Conservation (phyloP, 148 eudicot species). For the Rhododendron ferrugineum region DNA sequence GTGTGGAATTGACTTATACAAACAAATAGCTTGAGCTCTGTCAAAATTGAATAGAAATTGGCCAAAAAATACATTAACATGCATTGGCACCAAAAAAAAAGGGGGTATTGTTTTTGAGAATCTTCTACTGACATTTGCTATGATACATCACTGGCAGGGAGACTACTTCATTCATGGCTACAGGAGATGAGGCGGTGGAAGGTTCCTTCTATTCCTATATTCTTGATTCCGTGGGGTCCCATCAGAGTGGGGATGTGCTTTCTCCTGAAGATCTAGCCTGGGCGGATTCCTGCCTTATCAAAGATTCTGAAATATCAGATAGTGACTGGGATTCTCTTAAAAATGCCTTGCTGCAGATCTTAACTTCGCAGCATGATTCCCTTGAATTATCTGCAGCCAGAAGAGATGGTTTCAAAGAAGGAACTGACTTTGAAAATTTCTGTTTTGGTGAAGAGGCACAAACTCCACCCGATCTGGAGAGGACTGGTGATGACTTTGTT, state of each 20-base stretch:
- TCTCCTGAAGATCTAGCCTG: conserved; percentile 58
- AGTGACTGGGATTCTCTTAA: conserved; percentile 43
- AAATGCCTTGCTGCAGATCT: conserved; percentile 43
- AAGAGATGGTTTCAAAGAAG: conserved; percentile 12
- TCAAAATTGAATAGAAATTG: neutral
- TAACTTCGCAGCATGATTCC: conserved; percentile 25
- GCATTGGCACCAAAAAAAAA: neutral
- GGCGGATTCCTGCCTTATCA: conserved; percentile 65
- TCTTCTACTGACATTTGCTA: neutral
- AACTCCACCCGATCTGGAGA: conserved; percentile 7
- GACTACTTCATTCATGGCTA: conserved; percentile 18
- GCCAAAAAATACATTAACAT: neutral
- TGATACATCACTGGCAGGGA: neutral
- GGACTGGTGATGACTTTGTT: conserved; percentile 22
- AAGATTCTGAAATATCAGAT: conserved; percentile 28
- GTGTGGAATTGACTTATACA: neutral
- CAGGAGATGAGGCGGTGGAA: conserved; percentile 29
- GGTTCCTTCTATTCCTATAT: conserved; percentile 10
- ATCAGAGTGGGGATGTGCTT: conserved; percentile 20
- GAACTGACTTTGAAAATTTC: conserved; percentile 12
- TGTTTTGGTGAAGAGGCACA: conserved; percentile 12
- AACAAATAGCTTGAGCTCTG: neutral
- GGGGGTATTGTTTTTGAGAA: neutral
- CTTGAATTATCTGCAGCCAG: conserved; percentile 10
- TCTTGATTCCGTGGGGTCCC: conserved; percentile 15